Conservation (phyloP, 768 basidiomycete species). For the Suillus subalutaceus region DNA sequence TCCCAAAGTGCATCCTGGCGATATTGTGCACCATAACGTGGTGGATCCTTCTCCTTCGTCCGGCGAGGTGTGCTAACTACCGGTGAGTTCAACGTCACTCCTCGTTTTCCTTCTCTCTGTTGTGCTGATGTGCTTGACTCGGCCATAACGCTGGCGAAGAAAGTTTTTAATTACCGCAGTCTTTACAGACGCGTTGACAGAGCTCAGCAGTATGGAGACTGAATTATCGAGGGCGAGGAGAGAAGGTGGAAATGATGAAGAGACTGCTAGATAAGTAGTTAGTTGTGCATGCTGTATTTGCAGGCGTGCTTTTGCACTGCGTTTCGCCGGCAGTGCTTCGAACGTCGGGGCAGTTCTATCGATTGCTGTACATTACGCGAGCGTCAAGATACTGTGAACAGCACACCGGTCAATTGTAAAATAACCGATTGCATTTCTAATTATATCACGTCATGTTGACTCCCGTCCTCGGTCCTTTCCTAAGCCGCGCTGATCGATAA, state of each 20-base stretch:
- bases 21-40: neutral
- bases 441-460: no score
- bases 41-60: neutral
- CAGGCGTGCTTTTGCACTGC: neutral
- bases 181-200: neutral
- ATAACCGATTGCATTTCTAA: neutral
- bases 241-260: neutral
- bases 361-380: neutral
- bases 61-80: neutral
- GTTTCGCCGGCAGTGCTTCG: neutral
- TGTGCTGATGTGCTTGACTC: neutral
- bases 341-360: neutral
- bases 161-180: no score
- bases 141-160: neutral
- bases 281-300: neutral
- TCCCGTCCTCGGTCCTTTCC: no score
- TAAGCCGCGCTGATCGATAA: no score
- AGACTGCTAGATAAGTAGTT: neutral
- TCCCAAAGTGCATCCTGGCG: slow-evolving; percentile 1
- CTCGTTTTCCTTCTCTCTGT: neutral
- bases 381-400: neutral
- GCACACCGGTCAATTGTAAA: neutral
- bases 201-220: neutral
- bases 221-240: neutral
- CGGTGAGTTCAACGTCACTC: neutral